Evolutionary conservation across 2,329 filamentous ascomycete genomes (phyloP).

Genomic region (Epichloe festucae): DNA sequence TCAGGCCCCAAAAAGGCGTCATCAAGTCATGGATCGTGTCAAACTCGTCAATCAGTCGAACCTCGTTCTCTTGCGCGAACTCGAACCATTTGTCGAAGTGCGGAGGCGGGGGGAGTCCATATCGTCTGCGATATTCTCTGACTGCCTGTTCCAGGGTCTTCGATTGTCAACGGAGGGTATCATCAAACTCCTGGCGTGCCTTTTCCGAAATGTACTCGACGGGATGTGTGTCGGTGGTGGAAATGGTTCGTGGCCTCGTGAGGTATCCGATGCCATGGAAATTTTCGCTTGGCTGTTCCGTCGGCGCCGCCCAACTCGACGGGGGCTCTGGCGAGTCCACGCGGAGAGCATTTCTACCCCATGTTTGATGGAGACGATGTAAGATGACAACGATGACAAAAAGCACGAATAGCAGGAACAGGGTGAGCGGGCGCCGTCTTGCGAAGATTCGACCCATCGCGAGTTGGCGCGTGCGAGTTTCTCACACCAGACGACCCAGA

Average conservation of each 20-base stretch:
- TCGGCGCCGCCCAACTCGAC: background rate
- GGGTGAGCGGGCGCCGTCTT: background rate
- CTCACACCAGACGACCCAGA: background rate
- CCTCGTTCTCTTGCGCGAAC: constrained; percentile 61
- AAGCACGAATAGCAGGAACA: background rate
- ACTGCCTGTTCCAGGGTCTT: constrained; percentile 64
- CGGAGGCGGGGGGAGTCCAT: constrained; percentile 70
- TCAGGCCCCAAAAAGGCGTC: constrained; percentile 82
- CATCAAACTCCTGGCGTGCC: background rate
- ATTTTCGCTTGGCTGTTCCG: background rate
- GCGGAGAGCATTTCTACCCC: background rate
- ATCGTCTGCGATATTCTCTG: constrained; percentile 67
- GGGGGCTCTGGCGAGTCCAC: background rate
- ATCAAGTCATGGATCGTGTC: constrained; percentile 74
- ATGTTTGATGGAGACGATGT: background rate
- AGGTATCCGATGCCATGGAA: background rate
- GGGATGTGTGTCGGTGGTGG: background rate
- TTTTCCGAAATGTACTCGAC: background rate
- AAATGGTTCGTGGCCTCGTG: background rate
- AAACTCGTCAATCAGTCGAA: constrained; percentile 83
- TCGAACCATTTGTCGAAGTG: constrained; percentile 92
- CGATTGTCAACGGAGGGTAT: constrained; percentile 44
- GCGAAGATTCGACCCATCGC: background rate
- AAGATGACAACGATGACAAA: background rate
- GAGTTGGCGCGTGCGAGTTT: background rate